Base-by-base conservation (phyloP, 2,329 filamentous ascomycete species). In the Neurospora sp. region DNA sequence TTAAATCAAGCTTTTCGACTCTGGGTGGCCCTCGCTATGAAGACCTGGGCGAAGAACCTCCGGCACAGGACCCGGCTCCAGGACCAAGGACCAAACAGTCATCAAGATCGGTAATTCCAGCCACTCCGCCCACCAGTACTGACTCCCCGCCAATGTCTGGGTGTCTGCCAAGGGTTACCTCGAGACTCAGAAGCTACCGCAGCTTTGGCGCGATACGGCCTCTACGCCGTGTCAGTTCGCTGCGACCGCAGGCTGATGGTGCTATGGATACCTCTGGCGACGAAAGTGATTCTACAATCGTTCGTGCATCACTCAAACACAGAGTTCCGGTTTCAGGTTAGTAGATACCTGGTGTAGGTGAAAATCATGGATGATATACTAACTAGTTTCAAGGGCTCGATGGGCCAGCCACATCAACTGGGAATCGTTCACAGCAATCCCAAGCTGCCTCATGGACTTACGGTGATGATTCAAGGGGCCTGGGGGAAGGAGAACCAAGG, bases 401-500 rank as follows among this genome's bases (percentile, higher is more conserved):
- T 10, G 52, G 52, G 1, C 28, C 52, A 62, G 52, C 52, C 23
- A 28, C 52, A 9, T 62, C 52, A 36, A 36, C 23, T 10, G 15
- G 15, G 3, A 33, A 33, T 36, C 52, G 52, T 36, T 62, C 62
- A 72, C n/a, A 23, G 70, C 23, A 19, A 19, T 40, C 11, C 11
- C 52, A 36, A 46, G 9, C 42, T 39, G 7, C 19, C 28, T 15
- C 66, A 68, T 19, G 68, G 52, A 28, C 38, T 68, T 15, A 70
- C 46, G 33, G 70, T 66, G 13, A 68, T 58, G 8, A 43, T 39
- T 15, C 46, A 23, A 36, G 52, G 46, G 13, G 69, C 38, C 46
- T 73, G 74, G 46, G 46, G 6, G 69, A 70, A 71, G 28, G 70
- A 58, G 9, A 75, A 74, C 5, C 74, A 77, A 38, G 52, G 72